A percentile compares a stretch with the other conserved stretches of the same genome.
Evolutionary conservation across 192 early-diverging fungal species (phyloP).

Genomic region (Coemansia sp.): DNA sequence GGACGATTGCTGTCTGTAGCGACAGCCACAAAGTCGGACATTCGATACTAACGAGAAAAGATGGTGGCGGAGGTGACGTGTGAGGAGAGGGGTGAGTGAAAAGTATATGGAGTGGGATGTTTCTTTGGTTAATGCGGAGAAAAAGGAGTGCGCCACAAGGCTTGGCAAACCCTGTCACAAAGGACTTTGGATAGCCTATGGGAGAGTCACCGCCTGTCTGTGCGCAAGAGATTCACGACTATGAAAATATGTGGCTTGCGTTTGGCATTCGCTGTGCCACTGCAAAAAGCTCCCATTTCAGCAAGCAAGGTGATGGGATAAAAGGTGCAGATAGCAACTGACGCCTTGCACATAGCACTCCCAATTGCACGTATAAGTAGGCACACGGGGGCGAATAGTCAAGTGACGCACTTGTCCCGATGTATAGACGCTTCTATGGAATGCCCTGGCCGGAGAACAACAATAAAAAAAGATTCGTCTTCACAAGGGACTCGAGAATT

Average conservation of each 20-base stretch:
- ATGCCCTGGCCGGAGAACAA: background rate
- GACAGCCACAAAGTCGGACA: background rate
- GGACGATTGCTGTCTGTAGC: background rate
- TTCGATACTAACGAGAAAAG: background rate
- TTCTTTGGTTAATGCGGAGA: background rate
- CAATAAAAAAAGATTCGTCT: background rate
- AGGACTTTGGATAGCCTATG: background rate
- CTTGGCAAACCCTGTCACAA: background rate
- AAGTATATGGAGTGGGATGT: background rate
- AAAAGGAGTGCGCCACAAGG: background rate
- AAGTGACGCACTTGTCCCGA: background rate
- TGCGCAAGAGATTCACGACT: background rate
- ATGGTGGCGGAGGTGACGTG: background rate
- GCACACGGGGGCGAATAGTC: background rate
- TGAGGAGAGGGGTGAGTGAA: background rate
- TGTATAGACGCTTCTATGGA: conserved; percentile 8
- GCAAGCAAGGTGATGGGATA: background rate
- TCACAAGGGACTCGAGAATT: background rate
- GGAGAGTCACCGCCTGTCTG: background rate
- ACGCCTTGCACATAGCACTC: background rate
- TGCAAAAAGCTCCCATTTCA: background rate
- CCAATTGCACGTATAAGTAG: background rate
- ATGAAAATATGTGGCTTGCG: background rate
- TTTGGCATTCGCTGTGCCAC: background rate
- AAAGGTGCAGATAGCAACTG: background rate